Percentiles rank a stretch among this genome's conserved stretches.
phyloP scores from a whole-genome alignment of 345 rosid species.

The Aegle marmelos region DNA sequence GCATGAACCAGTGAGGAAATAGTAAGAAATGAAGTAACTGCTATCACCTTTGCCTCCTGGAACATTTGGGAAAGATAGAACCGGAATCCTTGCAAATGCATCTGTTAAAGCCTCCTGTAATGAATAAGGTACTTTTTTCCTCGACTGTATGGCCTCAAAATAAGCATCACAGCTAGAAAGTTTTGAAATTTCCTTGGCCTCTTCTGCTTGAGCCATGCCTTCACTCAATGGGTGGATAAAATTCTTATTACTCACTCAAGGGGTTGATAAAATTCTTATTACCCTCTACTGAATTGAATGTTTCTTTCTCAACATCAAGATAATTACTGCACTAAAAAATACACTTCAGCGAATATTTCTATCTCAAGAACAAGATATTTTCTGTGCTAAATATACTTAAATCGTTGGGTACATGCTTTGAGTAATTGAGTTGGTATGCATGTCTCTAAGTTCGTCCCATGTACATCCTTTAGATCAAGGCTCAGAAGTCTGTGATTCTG shows the following conservation, averaged over 20 bases:
- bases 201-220: slow-evolving; percentile 43
- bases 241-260: background rate
- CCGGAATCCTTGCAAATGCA: slow-evolving; percentile 74
- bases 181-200: slow-evolving; percentile 20
- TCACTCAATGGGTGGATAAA: background rate
- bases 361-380: background rate
- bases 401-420: background rate
- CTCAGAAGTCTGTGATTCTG: background rate
- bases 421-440: background rate
- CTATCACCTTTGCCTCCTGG: slow-evolving; percentile 70
- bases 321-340: too few relatives aligned
- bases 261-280: background rate
- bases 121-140: slow-evolving; percentile 65
- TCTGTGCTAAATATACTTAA: background rate
- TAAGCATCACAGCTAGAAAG: slow-evolving; percentile 60
- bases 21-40: background rate
- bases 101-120: slow-evolving; percentile 68
- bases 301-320: background rate
- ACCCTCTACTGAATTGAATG: background rate
- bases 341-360: background rate
- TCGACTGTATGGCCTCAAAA: slow-evolving; percentile 65
- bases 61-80: slow-evolving; percentile 75
- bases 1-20: background rate
- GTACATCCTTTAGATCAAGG: background rate
- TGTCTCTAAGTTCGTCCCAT: background rate